A percentile compares a stretch with the other conserved stretches of the same genome.
phyloP scores from a whole-genome alignment of 1,284 basidiomycete genomes.

The Fomes fomentarius region DNA sequence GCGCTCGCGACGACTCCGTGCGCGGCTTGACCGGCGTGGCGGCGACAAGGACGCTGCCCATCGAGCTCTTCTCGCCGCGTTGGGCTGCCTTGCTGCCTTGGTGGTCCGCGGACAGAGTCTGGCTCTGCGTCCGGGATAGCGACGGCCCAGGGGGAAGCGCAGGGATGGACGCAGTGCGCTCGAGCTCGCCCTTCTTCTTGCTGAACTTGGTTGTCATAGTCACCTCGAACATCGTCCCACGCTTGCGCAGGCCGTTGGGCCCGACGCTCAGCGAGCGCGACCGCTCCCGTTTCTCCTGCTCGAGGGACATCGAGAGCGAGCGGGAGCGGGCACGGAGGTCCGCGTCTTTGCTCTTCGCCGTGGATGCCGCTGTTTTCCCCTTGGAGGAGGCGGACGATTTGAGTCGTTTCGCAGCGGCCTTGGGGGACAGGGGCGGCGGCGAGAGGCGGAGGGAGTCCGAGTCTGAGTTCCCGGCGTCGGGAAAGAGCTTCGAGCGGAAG shows the following conservation, averaged over 20 bases:
- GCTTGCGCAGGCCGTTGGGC: slow-evolving; percentile 42
- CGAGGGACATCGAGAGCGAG: slow-evolving; percentile 67
- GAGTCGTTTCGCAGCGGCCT: slow-evolving; percentile 22
- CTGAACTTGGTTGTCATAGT: slow-evolving; percentile 72
- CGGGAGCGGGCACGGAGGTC: slow-evolving; percentile 50
- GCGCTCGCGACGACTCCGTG: neutral
- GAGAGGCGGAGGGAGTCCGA: slow-evolving; percentile 33
- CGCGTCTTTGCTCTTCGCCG: slow-evolving; percentile 10
- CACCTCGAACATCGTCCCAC: slow-evolving; percentile 62
- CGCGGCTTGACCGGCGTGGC: slow-evolving; percentile 58
- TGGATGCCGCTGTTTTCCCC: slow-evolving; percentile 10
- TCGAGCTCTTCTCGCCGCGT: slow-evolving; percentile 9
- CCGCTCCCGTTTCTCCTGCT: slow-evolving; percentile 48
- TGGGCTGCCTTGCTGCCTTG: slow-evolving; percentile 6
- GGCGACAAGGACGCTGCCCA: slow-evolving; percentile 56
- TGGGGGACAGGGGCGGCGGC: slow-evolving; percentile 30
- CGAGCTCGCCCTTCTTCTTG: slow-evolving; percentile 38
- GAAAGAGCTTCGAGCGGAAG: slow-evolving; percentile 70
- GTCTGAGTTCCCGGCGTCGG: slow-evolving; percentile 59
- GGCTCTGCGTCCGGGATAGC: slow-evolving; percentile 28
- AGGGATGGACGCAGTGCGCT: slow-evolving; percentile 21
- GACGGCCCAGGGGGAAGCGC: slow-evolving; percentile 5
- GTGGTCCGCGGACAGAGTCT: slow-evolving; percentile 8
- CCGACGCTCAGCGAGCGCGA: slow-evolving; percentile 41
- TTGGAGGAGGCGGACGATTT: slow-evolving; percentile 11